Evolutionary conservation across 2,329 filamentous ascomycete genomes (phyloP).

Genomic region (Venturia oleaginea): DNA sequence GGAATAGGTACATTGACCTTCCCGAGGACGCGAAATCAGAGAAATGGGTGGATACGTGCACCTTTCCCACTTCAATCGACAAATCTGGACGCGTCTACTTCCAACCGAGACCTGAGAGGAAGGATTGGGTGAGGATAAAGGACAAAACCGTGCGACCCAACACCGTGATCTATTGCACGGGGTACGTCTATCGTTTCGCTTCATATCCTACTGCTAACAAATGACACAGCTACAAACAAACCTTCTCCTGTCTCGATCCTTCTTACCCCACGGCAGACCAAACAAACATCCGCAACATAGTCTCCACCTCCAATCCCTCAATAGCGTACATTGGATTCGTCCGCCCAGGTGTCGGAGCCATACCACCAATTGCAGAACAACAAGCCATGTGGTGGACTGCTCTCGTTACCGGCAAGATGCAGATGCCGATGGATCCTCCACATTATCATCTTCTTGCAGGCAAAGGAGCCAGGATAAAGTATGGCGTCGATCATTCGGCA

Average conservation of each 20-base stretch:
- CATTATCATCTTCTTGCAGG: conserved; percentile 34
- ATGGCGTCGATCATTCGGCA: conserved; percentile 36
- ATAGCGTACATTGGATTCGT: conserved; percentile 35
- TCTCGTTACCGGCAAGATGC: conserved; percentile 25
- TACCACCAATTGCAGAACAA: conserved; percentile 34
- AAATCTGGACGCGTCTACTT: conserved; percentile 22
- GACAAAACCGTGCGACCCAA: conserved; percentile 22
- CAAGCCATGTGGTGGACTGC: conserved; percentile 36
- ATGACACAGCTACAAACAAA: conserved; percentile 22
- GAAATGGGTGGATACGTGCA: conserved; percentile 27
- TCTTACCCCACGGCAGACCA: conserved; percentile 26
- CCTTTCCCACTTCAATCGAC: conserved; percentile 24
- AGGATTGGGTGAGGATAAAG: conserved; percentile 25
- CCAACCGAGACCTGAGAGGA: conserved; percentile 20
- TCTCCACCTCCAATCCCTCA: conserved; percentile 25
- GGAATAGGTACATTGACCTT: conserved; percentile 26
- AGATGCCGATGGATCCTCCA: conserved; percentile 28
- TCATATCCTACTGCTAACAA: neutral
- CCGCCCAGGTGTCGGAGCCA: conserved; percentile 33
- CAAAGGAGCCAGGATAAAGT: conserved; percentile 28
- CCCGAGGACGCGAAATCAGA: conserved; percentile 26
- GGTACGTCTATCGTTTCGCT: conserved; percentile 12
- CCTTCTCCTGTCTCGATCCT: conserved; percentile 22
- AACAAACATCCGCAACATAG: conserved; percentile 32
- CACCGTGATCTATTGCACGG: conserved; percentile 24